Evolutionary conservation across 1,284 basidiomycete genomes (phyloP), one percentile per base, ranked within the genome.

Genomic region (Exobasidium rhododendri): DNA sequence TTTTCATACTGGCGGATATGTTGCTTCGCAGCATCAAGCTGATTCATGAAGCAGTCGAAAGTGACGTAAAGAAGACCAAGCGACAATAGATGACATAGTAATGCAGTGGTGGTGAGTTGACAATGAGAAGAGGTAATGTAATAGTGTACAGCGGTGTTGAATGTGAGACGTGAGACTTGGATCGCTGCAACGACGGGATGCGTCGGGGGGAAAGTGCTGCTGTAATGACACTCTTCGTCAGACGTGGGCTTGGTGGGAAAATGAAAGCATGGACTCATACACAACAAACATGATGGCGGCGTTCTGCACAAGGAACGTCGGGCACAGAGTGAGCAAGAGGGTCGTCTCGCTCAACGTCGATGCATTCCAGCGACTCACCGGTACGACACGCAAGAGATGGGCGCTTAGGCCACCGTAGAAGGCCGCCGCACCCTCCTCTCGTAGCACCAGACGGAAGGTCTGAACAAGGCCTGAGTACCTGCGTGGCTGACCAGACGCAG

Each of bases 351-450:
- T 20, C 44, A n/a, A 29, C 49, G n/a, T n/a, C n/a, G n/a, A 31
- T 22, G 6, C 14, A 2, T 57, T 7, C 35, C 17, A 4, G 13
- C 20, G 4, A 61, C 64, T 64, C 64, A 66, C 63, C 2, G 94
- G 94, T 1, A 97, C 91, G 58, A 98, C 94, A 52, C 94, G 87
- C 85, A 98, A 88, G 62, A 99, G 84, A 81, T 98, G 96, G 0
- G 94, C 93, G 58, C 88, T 90, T 58, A 99, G 85, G 3, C 96
- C 96, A 32, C 92, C 90, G 75, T 99, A 98, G 45, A 98, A 80
- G 3, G 89, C 87, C 31, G 85, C 83, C 3, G 87, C 85, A 24
- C 94, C 94, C 80, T 99, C 94, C 80, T 99, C 96, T 14, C 85
- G 86, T 53, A 94, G 85, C 62, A 99, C 87, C 2, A 94, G 84